Percentiles rank a stretch among this genome's conserved stretches.
Evolutionary conservation across 805 yeast species (phyloP).

Genomic region (Starmerella khaoyaiensis): DNA sequence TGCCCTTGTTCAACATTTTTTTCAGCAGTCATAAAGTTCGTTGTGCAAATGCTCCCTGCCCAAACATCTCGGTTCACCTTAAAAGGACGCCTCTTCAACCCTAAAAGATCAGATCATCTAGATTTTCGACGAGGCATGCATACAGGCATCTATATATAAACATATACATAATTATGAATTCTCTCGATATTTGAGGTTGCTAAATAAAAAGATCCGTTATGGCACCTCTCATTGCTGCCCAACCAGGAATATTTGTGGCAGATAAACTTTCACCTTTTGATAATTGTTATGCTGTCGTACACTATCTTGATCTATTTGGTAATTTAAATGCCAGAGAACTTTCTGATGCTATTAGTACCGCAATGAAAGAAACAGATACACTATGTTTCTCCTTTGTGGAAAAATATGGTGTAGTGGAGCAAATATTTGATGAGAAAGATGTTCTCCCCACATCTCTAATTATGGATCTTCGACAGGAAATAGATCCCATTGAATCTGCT

Average conservation of each 20-base stretch:
- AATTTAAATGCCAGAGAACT: slow-evolving; percentile 2
- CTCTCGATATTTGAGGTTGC: too few species aligned
- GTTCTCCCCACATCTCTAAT: slow-evolving; percentile 3
- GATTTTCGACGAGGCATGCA: too few species aligned
- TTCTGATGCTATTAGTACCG: slow-evolving; percentile 6
- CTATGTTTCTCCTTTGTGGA: too few species aligned
- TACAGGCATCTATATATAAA: too few species aligned
- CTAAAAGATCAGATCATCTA: too few species aligned
- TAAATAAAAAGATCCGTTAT: too few species aligned
- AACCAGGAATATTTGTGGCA: slow-evolving; percentile 15
- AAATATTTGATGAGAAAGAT: background rate
- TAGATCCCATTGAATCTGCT: background rate
- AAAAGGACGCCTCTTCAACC: too few species aligned
- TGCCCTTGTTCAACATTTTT: too few species aligned
- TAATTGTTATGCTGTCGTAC: slow-evolving; percentile 12
- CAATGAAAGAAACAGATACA: slow-evolving; percentile 12
- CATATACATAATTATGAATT: too few species aligned
- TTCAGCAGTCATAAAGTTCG: too few species aligned
- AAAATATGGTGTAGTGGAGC: slow-evolving; percentile 5
- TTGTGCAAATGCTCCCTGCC: too few species aligned
- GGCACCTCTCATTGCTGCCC: slow-evolving; percentile 14
- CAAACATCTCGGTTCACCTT: too few species aligned
- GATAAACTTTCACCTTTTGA: slow-evolving; percentile 11
- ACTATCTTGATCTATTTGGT: slow-evolving; percentile 10
- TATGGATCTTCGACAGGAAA: slow-evolving; percentile 4